phyloP scores from a whole-genome alignment of 1,139 yeast genomes.

The Scheffersomyces illinoinensis region DNA sequence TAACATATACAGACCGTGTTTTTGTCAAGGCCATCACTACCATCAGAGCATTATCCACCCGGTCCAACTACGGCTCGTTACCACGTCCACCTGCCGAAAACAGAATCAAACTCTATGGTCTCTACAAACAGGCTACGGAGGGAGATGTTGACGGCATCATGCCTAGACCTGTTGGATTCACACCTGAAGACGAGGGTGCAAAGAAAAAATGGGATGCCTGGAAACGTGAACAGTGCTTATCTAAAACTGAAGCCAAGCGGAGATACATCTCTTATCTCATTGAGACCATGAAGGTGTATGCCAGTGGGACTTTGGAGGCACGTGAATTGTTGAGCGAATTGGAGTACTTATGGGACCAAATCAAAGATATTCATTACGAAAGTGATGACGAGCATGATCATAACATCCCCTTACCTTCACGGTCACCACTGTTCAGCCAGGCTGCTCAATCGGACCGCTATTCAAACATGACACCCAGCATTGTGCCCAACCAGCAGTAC shows the following conservation, averaged over 20 bases:
- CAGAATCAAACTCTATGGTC: slow-evolving; percentile 71
- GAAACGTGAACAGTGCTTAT: slow-evolving; percentile 71
- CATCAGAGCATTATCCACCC: slow-evolving; percentile 68
- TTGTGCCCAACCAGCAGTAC: slow-evolving; percentile 31
- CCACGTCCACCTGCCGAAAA: slow-evolving; percentile 81
- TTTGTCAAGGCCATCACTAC: slow-evolving; percentile 81
- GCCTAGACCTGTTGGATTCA: slow-evolving; percentile 62
- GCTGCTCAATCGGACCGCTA: slow-evolving; percentile 36
- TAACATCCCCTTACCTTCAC: slow-evolving; percentile 31
- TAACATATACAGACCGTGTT: slow-evolving; percentile 57
- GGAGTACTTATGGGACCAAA: slow-evolving; percentile 75
- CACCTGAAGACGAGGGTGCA: slow-evolving; percentile 66
- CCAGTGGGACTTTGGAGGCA: slow-evolving; percentile 68
- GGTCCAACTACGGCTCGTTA: slow-evolving; percentile 66
- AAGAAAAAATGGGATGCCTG: slow-evolving; percentile 85
- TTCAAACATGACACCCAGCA: slow-evolving; percentile 41
- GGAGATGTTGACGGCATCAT: slow-evolving; percentile 74
- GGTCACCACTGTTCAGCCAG: slow-evolving; percentile 40
- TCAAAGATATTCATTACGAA: slow-evolving; percentile 51
- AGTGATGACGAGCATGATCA: slow-evolving; percentile 31
- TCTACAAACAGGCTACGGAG: slow-evolving; percentile 87
- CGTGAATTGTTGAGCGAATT: slow-evolving; percentile 65
- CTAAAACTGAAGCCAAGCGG: slow-evolving; percentile 74
- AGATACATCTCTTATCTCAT: slow-evolving; percentile 66
- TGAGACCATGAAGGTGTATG: slow-evolving; percentile 72